Evolutionary conservation across 768 basidiomycete species (phyloP), one percentile per base, ranked within the genome.

Genomic region (Gymnopilus dilepis): DNA sequence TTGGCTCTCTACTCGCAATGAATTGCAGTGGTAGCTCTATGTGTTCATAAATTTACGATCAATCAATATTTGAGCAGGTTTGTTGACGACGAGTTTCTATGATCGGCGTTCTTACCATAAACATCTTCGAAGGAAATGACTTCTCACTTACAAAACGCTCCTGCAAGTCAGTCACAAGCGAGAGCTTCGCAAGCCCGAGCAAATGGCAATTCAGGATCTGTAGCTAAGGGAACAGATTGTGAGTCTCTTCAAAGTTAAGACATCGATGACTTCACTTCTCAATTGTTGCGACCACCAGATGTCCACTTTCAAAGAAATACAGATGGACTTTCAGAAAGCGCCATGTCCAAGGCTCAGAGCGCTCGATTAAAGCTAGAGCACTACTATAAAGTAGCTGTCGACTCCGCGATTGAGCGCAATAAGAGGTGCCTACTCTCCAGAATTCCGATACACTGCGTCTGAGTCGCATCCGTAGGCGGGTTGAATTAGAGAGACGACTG

Each of bases 281-380:
- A 43, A 11, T 15, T 15, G 15, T 9, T 15, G 15, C 55, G 12
- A 19, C 24, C 78, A 12, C 70, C 77, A 75, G 95, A 96, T 79
- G 94, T 97, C 51, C 94, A 92, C 77, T 99, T 99, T 74, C 90
- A 96, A 67, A 85, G 97, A 63, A 89, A 84, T 43, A 84, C 89
- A 2, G 73, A 80, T 52, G 85, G 85, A 37, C 94, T 97, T 74
- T 91, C 92, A 6, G 89, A 93, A 56, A 87, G 91, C 62, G 89
- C 92, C 15, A 74, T 89, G 64, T 89, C 94, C 43, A 89, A 90
- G 65, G 92, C 94, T 13, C 96, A 95, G 74, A 86, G 86, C 40
- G 96, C 96, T 2, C 95, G 97, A 74, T 81, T 98, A 77, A 97
- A 97, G 76, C 84, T 99, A 55, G 97, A 99, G 77, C 90, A 96